phyloP scores from a whole-genome alignment of 179 eudicot species.

The Gypsophila paniculata region DNA sequence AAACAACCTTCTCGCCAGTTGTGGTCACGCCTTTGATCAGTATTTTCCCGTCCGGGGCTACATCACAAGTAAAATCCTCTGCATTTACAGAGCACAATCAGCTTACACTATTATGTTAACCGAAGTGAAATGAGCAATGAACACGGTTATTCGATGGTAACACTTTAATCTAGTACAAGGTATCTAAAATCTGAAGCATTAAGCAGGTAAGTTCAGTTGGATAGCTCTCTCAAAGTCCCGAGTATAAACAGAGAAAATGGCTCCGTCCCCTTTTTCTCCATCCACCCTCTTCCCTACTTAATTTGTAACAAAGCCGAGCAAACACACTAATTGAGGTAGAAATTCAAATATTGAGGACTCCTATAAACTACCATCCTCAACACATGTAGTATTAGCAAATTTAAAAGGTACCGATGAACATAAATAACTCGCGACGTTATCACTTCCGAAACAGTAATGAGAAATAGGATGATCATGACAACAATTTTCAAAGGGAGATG shows the following conservation, averaged over 20 bases:
- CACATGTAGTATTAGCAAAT: neutral
- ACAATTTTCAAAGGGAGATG: neutral
- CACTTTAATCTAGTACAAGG: no score
- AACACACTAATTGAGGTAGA: neutral
- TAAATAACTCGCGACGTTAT: neutral
- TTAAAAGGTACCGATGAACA: neutral
- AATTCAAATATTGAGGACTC: neutral
- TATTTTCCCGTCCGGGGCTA: slow-evolving; percentile 58
- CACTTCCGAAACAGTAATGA: neutral
- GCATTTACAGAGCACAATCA: slow-evolving; percentile 25
- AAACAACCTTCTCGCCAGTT: slow-evolving; percentile 60
- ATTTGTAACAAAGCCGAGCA: neutral
- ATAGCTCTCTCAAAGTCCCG: neutral
- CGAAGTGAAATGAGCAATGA: neutral
- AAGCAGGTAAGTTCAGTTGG: neutral
- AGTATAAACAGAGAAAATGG: neutral
- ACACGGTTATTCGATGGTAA: no score
- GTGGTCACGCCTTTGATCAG: slow-evolving; percentile 68
- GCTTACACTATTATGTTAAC: slow-evolving; percentile 2
- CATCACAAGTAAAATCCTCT: slow-evolving; percentile 81
- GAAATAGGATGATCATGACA: neutral
- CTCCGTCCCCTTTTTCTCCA: no score
- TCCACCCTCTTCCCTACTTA: no score
- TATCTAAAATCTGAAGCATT: neutral
- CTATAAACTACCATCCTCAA: neutral